phyloP scores from a whole-genome alignment of 2,329 filamentous ascomycete species.

The Colletotrichum spinosum region DNA sequence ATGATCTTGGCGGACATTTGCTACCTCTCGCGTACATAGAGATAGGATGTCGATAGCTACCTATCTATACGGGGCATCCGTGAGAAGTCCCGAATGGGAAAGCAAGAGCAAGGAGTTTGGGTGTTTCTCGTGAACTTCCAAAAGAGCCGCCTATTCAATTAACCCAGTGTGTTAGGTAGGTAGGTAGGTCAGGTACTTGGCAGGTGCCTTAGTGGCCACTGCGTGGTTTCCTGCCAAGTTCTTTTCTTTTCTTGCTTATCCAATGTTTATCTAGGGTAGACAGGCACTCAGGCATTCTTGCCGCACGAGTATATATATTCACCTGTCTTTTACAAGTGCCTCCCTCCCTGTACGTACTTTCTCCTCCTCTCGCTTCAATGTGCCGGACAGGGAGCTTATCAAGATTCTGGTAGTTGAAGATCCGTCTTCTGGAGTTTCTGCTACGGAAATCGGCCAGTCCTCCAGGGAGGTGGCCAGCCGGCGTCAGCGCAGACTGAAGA shows the following conservation, averaged over 20 bases:
- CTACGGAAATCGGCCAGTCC: conserved; percentile 3
- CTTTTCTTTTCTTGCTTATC: not conserved
- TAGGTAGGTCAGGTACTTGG: not conserved
- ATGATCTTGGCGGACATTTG: no score
- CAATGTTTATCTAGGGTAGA: no score
- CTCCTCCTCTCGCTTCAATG: conserved; percentile 8
- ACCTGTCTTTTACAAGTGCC: not conserved
- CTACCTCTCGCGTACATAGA: no score
- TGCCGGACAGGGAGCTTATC: conserved; percentile 14
- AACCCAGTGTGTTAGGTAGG: not conserved
- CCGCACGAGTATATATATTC: not conserved
- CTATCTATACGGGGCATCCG: no score
- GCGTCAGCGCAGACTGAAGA: not conserved
- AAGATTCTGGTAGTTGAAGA: conserved; percentile 25
- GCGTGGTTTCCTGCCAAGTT: conserved; percentile 21
- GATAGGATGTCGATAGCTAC: no score
- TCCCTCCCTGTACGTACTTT: not conserved
- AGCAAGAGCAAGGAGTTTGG: no score
- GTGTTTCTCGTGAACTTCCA: no score
- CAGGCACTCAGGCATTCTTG: no score
- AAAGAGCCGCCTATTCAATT: no score
- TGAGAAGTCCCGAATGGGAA: no score
- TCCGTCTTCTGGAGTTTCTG: conserved; percentile 4
- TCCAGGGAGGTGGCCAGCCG: not conserved
- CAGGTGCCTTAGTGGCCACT: not conserved